These are phyloP conservation scores for Linnemannia elongata DNA, from an alignment of 192 early-diverging fungal species.

Conservation along the genomic window DNA sequence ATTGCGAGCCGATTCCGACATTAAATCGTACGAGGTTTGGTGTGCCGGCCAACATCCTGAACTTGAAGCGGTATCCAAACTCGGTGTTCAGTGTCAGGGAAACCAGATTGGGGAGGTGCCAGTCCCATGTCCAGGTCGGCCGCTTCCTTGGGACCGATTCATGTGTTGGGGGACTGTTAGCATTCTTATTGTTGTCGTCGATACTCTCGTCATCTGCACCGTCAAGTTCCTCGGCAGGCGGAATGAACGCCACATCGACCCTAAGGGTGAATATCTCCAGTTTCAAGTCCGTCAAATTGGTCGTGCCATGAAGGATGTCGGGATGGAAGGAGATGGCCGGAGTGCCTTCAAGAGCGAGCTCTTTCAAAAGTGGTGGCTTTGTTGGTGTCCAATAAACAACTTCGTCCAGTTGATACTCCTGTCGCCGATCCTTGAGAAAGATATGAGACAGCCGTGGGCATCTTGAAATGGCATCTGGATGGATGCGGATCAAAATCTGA, in stretches of 20 bases:
- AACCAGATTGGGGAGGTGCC: constrained; percentile 7
- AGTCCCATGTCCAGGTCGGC: constrained; percentile 24
- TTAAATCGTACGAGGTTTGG: not conserved
- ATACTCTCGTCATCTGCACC: not conserved
- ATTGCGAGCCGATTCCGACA: not conserved
- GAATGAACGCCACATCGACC: not conserved
- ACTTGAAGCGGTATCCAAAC: constrained; percentile 23
- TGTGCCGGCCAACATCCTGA: not conserved
- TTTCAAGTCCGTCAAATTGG: not conserved
- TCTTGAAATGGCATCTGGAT: not conserved
- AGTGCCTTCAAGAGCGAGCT: not conserved
- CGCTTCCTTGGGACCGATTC: not conserved
- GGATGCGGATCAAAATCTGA: not conserved
- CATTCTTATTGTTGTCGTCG: not conserved
- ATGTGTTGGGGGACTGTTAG: not conserved
- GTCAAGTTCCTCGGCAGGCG: not conserved
- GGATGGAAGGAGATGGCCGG: constrained; percentile 17
- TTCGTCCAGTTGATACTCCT: not conserved
- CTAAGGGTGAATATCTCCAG: not conserved
- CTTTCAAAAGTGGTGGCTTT: not conserved
- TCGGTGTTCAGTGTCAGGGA: not conserved
- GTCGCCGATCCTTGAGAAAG: not conserved
- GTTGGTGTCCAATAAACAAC: not conserved
- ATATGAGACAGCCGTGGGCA: not conserved
- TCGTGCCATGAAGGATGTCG: not conserved